These are phyloP conservation scores for Malus hybrid DNA, from an alignment of 331 rosid species.

Conservation along the genomic window DNA sequence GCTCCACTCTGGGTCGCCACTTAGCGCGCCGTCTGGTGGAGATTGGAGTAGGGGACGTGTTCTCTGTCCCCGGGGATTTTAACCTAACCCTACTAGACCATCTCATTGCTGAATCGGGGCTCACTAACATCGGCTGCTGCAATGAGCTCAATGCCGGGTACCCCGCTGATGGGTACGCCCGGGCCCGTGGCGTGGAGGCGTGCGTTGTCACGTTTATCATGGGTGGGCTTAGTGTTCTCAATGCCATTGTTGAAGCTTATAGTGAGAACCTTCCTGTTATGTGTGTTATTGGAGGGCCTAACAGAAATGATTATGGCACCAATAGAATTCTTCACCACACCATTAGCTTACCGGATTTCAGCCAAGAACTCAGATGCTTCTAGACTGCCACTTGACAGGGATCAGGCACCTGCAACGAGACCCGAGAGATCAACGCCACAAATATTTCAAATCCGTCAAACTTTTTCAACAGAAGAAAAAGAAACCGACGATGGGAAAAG, in stretches of 20 bases:
- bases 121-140: constrained; percentile 39
- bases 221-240: constrained; percentile 44
- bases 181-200: constrained; percentile 35
- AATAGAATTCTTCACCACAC: constrained; percentile 44
- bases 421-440: no score
- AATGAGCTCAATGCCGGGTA: constrained; percentile 49
- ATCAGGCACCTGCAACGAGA: no score
- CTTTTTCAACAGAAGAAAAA: background rate
- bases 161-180: constrained; percentile 39
- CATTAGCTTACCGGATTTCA: constrained; percentile 39
- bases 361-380: constrained; percentile 39
- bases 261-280: constrained; percentile 46
- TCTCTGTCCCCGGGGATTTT: constrained; percentile 40
- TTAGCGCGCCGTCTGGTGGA: constrained; percentile 38
- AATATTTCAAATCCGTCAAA: background rate
- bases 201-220: constrained; percentile 42
- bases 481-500: constrained; percentile 40
- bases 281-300: constrained; percentile 45
- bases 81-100: constrained; percentile 36
- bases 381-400: constrained; percentile 30
- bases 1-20: constrained; percentile 33
- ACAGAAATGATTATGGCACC: constrained; percentile 38
- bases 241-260: constrained; percentile 48
- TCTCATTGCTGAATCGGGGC: constrained; percentile 39
- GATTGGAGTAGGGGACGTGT: constrained; percentile 29